Evolutionary conservation across 768 basidiomycete genomes (phyloP), one percentile per base, ranked within the genome.

Genomic region (Lactarius hatsudake): DNA sequence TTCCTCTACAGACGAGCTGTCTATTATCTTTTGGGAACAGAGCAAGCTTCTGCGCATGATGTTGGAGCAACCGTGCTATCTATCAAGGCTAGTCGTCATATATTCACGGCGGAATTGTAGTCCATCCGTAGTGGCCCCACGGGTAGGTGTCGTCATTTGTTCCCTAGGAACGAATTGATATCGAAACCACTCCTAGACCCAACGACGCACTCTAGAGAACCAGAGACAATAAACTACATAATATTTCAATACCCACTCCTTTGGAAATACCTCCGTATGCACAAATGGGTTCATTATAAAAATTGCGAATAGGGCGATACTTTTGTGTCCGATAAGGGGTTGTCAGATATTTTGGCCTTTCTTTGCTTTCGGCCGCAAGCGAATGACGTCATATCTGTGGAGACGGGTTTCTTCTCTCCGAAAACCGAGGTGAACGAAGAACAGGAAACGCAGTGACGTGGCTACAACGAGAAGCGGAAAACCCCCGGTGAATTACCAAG

Each of bases 21-120:
- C 60, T 90, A 88, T 78, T 90, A 90, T 75, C 75, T 89, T 13
- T 82, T 82, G 74, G 89, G 87, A 3, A 77, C 81, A 59, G 83
- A 83, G 65, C 61, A 63, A 10, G 17, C 43, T 15, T 56, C 68
- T 20, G 48, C 18, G 40, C 36, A 34, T 20, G 58, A 28, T 38
- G 58, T 62, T 40, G 67, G 28, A 26, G 61, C 40, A 5, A 36
- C 67, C 17, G 7, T 67, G 23, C 42, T 67, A 38, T 60, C 58
- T 8, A 36, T 23, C 53, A 67, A 59, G n/a, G 9, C 57, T 30
- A 23, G 20, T 38, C 26, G 57, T 20, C 62, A 60, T 17, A 34
- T 55, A 4, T 30, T 53, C 32, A 12, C 66, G 1, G 63, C 59
- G n/a, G 67, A 68, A 26, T 40, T 68, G 23, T 68, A 56, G 60